These are phyloP conservation scores for Cladochytrium replicatum DNA, from an alignment of 192 early-diverging fungal genomes.

Conservation along the genomic window DNA sequence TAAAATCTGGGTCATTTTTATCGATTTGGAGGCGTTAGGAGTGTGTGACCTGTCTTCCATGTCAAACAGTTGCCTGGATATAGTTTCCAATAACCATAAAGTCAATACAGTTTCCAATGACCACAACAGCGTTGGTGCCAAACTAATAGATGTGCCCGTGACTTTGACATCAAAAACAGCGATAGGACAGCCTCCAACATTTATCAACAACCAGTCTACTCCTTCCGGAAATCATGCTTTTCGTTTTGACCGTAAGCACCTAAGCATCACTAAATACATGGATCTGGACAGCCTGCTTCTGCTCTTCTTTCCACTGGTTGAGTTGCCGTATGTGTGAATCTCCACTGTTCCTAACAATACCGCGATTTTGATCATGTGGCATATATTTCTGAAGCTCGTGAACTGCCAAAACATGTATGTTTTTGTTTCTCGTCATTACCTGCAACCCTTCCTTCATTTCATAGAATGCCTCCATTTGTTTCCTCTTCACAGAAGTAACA, in stretches of 20 bases:
- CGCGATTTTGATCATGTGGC: conserved; percentile 18
- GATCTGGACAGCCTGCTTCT: conserved; percentile 67
- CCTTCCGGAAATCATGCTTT: conserved; percentile 55
- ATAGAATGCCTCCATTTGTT: conserved; percentile 26
- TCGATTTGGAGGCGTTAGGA: conserved; percentile 5
- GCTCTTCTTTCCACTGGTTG: conserved; percentile 57
- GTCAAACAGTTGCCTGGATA: conserved; percentile 61
- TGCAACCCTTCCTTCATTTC: conserved; percentile 36
- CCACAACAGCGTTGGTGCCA: not conserved
- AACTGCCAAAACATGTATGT: not conserved
- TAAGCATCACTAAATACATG: conserved; percentile 81
- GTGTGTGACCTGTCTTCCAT: conserved; percentile 70
- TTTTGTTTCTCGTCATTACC: conserved; percentile 6
- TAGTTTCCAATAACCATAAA: conserved; percentile 85
- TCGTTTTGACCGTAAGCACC: conserved; percentile 68
- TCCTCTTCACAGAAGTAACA: not conserved
- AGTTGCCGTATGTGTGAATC: conserved; percentile 56
- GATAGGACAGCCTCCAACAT: conserved; percentile 66
- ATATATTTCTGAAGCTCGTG: conserved; percentile 22
- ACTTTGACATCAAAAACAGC: conserved; percentile 79
- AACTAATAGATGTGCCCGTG: conserved; percentile 29
- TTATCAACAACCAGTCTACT: conserved; percentile 69
- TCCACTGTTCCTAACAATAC: conserved; percentile 26
- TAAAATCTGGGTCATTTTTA: conserved; percentile 16
- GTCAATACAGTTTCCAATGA: conserved; percentile 55